Conservation (phyloP, 2,329 filamentous ascomycete species). For the Tolypocladium ovalisporum region DNA sequence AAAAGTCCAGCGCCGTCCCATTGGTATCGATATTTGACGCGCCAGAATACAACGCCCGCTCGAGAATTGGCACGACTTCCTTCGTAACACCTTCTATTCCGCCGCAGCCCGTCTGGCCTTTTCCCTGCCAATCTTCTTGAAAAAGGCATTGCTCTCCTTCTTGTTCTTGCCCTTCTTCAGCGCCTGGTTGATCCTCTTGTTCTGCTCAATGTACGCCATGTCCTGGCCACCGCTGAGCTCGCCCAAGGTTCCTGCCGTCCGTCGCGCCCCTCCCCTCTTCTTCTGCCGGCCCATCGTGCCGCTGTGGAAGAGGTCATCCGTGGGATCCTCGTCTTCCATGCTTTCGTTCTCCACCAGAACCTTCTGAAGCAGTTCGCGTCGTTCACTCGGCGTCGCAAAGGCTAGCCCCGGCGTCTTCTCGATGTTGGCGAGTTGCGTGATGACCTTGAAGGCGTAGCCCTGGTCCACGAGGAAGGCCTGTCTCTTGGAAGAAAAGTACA, state of each 20-base stretch:
- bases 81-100: constrained; percentile 7
- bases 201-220: constrained; percentile 92
- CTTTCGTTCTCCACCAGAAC: constrained; percentile 82
- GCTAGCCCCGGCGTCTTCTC: constrained; percentile 72
- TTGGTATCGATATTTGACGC: not conserved
- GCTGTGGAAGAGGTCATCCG: constrained; percentile 28
- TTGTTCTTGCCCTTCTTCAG: constrained; percentile 26
- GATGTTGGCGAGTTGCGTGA: constrained; percentile 87
- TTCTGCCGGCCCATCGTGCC: constrained; percentile 34
- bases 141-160: constrained; percentile 27
- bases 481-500: constrained; percentile 94
- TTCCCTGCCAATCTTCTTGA: constrained; percentile 31
- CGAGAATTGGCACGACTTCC: not conserved
- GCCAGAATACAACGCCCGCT: not conserved
- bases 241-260: constrained; percentile 75
- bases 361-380: constrained; percentile 77
- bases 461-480: constrained; percentile 97
- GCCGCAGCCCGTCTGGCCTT: constrained; percentile 26
- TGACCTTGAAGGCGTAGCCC: constrained; percentile 98
- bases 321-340: constrained; percentile 59
- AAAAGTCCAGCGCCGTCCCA: not conserved
- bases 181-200: constrained; percentile 52
- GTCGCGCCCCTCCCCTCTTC: constrained; percentile 51
- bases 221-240: constrained; percentile 86
- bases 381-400: constrained; percentile 68